Percentiles rank a stretch among this genome's conserved stretches.
Evolutionary conservation across 148 eudicot species (phyloP).

Genomic region (Rhododendron ovatum): DNA sequence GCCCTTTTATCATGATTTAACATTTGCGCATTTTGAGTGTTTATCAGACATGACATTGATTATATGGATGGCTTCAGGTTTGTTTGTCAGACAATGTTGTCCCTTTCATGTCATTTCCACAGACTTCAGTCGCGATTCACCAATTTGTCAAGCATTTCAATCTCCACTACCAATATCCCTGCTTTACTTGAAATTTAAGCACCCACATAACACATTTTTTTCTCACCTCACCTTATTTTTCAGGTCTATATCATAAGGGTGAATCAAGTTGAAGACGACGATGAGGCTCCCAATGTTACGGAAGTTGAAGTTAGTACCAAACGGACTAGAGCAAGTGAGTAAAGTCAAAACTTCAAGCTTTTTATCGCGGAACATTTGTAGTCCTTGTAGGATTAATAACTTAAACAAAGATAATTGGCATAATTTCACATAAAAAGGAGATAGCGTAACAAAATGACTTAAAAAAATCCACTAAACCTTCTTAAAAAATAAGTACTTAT

Average conservation of each 20-base stretch:
- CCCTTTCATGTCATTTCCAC: not conserved
- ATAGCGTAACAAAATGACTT: not conserved
- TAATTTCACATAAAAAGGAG: no score
- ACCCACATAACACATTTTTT: not conserved
- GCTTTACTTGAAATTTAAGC: not conserved
- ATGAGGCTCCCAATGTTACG: conserved; percentile 17
- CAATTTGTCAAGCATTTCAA: not conserved
- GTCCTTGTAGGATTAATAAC: not conserved
- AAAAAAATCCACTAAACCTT: not conserved
- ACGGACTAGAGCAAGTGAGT: conserved; percentile 16
- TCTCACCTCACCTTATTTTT: not conserved
- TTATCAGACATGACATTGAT: not conserved
- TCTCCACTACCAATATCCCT: not conserved
- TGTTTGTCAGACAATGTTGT: not conserved
- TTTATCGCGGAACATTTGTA: not conserved
- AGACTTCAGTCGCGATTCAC: not conserved
- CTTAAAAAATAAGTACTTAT: no score
- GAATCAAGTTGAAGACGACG: conserved; percentile 29
- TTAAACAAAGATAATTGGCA: not conserved
- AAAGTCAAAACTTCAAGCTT: not conserved
- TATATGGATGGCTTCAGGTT: not conserved
- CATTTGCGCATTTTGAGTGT: not conserved
- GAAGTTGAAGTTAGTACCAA: conserved; percentile 7
- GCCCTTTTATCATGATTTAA: not conserved
- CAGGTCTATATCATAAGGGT: conserved; percentile 59